Evolutionary conservation across 305 asterid genomes (phyloP).

Genomic region (Fraxinus xanthoxyloides): DNA sequence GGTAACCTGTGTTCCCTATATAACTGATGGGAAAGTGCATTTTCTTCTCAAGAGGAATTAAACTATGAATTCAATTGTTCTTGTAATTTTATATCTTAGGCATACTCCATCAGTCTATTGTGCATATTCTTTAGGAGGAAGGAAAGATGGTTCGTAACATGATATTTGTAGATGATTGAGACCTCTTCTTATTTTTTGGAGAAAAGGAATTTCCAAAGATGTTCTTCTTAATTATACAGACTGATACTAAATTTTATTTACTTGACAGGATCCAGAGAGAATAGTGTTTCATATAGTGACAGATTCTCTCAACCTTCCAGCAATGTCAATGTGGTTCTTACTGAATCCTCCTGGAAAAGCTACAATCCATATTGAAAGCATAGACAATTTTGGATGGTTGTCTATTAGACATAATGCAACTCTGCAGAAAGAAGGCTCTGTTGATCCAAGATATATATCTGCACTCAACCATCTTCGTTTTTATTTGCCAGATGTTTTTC

Average conservation of each 20-base stretch:
- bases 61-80: not conserved
- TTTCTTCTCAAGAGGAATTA: not conserved
- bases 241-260: constrained; percentile 12
- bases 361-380: constrained; percentile 60
- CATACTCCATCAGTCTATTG: not conserved
- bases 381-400: constrained; percentile 57
- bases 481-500: constrained; percentile 79
- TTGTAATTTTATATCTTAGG: not conserved
- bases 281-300: constrained; percentile 79
- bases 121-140: not conserved
- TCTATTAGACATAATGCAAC: constrained; percentile 43
- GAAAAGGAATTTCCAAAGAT: not conserved
- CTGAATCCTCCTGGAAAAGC: constrained; percentile 73
- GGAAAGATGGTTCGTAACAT: constrained; percentile 5
- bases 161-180: not conserved
- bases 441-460: constrained; percentile 63
- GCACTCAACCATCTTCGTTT: constrained; percentile 76
- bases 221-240: constrained; percentile 5
- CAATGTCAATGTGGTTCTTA: constrained; percentile 89
- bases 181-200: not conserved
- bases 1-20: not conserved
- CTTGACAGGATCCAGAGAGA: constrained; percentile 59
- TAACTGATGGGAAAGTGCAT: not conserved
- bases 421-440: constrained; percentile 50
- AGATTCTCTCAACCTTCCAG: constrained; percentile 66